phyloP scores from a whole-genome alignment of 176 grass and related monocot genomes.

The Avena sativa region DNA sequence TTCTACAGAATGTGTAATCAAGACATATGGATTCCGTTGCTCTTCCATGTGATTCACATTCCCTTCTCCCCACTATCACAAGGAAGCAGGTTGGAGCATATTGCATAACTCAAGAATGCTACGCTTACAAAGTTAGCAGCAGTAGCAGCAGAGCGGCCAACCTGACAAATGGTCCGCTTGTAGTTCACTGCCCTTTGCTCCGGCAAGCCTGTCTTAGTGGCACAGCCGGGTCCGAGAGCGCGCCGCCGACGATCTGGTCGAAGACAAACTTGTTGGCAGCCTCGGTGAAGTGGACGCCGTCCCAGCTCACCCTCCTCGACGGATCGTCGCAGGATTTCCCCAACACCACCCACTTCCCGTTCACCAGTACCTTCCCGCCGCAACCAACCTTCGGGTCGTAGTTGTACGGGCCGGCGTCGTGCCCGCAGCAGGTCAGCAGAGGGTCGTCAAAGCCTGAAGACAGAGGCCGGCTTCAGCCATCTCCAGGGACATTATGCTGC shows the following conservation, averaged over 20 bases:
- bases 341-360: constrained; percentile 64
- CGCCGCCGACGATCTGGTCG: constrained; percentile 56
- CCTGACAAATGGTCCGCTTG: background rate
- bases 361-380: constrained; percentile 63
- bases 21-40: background rate
- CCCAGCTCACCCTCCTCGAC: constrained; percentile 79
- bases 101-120: constrained; percentile 10
- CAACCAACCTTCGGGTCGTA: constrained; percentile 58
- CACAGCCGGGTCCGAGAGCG: constrained; percentile 54
- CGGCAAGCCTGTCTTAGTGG: constrained; percentile 55
- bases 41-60: background rate
- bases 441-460: constrained; percentile 77
- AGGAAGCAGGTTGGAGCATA: background rate
- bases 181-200: constrained; percentile 43
- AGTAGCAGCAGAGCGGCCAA: background rate
- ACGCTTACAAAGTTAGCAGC: constrained; percentile 32
- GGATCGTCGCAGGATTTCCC: constrained; percentile 73
- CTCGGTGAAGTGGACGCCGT: constrained; percentile 88
- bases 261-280: constrained; percentile 88
- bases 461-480: background rate
- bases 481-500: background rate
- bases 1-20: background rate
- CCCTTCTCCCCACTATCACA: background rate
- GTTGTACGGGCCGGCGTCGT: constrained; percentile 87
- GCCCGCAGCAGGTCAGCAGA: constrained; percentile 74